Evolutionary conservation across 2,329 filamentous ascomycete genomes (phyloP).

Genomic region (Metarhizium rileyi): DNA sequence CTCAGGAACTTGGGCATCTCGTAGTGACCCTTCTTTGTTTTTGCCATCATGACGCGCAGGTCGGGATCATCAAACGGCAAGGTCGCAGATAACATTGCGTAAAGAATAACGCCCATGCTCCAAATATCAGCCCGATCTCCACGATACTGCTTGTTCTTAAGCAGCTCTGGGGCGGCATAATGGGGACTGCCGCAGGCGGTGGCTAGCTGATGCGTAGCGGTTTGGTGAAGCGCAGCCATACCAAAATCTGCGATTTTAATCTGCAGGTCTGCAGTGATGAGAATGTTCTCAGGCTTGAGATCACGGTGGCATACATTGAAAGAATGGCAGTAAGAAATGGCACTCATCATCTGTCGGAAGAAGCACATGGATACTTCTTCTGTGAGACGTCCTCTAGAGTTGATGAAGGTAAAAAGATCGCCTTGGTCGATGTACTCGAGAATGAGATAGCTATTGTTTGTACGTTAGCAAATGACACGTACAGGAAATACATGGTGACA

Average conservation of each 20-base stretch:
- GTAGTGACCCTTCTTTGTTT: conserved; percentile 51
- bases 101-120: conserved; percentile 87
- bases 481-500: not conserved
- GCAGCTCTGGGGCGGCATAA: conserved; percentile 89
- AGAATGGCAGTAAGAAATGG: conserved; percentile 83
- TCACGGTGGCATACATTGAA: conserved; percentile 96
- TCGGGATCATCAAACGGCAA: conserved; percentile 72
- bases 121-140: conserved; percentile 87
- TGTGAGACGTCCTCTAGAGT: conserved; percentile 57
- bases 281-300: conserved; percentile 93
- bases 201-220: conserved; percentile 64
- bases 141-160: conserved; percentile 66
- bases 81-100: conserved; percentile 72
- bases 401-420: conserved; percentile 83
- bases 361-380: conserved; percentile 76
- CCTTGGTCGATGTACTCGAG: conserved; percentile 76
- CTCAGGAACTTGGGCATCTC: conserved; percentile 54
- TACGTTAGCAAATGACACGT: conserved; percentile 7
- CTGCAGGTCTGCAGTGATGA: conserved; percentile 64
- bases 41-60: conserved; percentile 50
- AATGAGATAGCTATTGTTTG: conserved; percentile 70
- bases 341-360: conserved; percentile 89
- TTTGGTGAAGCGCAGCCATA: conserved; percentile 87
- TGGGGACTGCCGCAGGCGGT: conserved; percentile 95
- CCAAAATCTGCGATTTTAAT: conserved; percentile 97